Evolutionary conservation across 352 stramenopile genomes (phyloP), one percentile per base, ranked within the genome.

Genomic region (Globisporangium abappressorium): DNA sequence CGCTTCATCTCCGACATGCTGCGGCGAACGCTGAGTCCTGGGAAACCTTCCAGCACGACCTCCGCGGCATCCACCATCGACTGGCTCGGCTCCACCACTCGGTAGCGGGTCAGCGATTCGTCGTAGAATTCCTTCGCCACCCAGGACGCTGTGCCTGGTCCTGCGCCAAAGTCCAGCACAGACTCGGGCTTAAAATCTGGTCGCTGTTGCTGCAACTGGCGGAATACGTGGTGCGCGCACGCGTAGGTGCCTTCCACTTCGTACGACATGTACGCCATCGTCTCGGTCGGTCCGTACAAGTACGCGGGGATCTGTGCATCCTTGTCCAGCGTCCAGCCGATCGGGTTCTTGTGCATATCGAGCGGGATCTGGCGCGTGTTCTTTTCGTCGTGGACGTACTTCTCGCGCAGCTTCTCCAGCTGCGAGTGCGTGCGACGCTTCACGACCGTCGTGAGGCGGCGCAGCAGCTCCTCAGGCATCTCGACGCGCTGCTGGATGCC

Each of bases 51-150:
- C 9, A 95, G 71, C 64, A 93, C 46, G 46, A 89, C 78, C 57
- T 91, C 71, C 0, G 85, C 83, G 0, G 87, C 88, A 68, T 96
- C 86, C 33, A 92, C 70, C 88, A 96, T 96, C 43, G 86, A 93
- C 65, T 96, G 88, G 59, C 86, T 94, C 41, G 88, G 85, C 65
- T 96, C 88, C 53, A 96, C 75, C 20, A 96, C 70, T 28, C 86
- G 84, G 58, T 91, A 94, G 28, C 81, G 79, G 26, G 75, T 68
- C 46, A 94, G 58, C 47, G 82, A 85, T 5, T 87, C 73, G 26
- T 77, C 75, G 36, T 80, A 96, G 47, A 92, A 86, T 24, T 87
- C 72, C 41, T 90, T 91, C 14, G 85, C 84, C 47, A 81, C 88
- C 88, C 88, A 96, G 2, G 83, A 89, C 0, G 85, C 82, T 6